These are phyloP conservation scores for Holtermannia corniformis DNA, from an alignment of 768 basidiomycete genomes.

Conservation along the genomic window DNA sequence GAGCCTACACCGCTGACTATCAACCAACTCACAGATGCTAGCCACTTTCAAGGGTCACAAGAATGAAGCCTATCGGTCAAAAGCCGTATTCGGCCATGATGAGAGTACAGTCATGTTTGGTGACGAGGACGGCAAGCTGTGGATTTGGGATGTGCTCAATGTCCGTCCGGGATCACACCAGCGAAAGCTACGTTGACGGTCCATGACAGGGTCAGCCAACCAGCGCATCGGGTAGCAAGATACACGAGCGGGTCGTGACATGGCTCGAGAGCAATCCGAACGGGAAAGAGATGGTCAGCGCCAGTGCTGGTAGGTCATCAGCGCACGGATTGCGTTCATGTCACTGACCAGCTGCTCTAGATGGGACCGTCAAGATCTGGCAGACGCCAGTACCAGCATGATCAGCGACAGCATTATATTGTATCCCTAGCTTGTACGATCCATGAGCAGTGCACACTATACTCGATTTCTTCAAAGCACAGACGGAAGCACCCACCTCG, in stretches of 20 bases:
- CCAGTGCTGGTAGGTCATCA: conserved; percentile 51
- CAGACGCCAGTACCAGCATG: too few species aligned
- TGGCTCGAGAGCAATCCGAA: conserved; percentile 88
- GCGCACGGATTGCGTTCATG: background rate
- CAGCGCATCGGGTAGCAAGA: conserved; percentile 55
- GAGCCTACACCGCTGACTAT: background rate
- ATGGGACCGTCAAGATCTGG: conserved; percentile 90
- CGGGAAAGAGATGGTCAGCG: conserved; percentile 72
- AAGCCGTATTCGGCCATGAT: conserved; percentile 69
- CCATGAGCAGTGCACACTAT: too few species aligned
- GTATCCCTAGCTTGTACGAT: too few species aligned
- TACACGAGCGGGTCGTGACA: conserved; percentile 73
- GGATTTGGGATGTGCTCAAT: conserved; percentile 89
- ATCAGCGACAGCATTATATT: too few species aligned
- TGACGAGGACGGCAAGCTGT: conserved; percentile 79
- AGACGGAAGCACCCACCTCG: too few species aligned
- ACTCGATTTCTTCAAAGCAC: too few species aligned
- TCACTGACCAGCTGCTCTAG: conserved; percentile 33
- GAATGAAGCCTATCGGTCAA: conserved; percentile 65
- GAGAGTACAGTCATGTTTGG: conserved; percentile 77
- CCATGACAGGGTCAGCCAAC: conserved; percentile 3
- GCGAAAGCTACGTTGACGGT: conserved; percentile 3
- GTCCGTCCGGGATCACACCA: conserved; percentile 47
- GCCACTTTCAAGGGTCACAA: conserved; percentile 74
- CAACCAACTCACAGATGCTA: conserved; percentile 49